Conservation (phyloP, 2,329 filamentous ascomycete species). For the Dothistroma septosporum region DNA sequence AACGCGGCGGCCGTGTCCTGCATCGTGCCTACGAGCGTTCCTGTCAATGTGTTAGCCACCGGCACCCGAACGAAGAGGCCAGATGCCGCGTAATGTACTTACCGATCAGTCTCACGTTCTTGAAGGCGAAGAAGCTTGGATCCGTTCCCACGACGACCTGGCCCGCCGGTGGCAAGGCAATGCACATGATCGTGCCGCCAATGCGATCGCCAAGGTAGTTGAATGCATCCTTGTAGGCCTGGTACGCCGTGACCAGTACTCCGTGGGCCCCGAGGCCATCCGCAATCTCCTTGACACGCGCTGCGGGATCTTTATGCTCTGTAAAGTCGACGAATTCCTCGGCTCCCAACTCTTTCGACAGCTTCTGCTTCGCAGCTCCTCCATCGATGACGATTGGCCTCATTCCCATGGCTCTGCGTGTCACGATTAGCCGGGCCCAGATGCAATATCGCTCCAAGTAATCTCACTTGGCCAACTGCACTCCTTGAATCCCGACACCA, state of each 20-base stretch:
- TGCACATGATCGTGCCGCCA: constrained; percentile 52
- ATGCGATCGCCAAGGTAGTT: constrained; percentile 45
- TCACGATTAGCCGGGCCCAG: not conserved
- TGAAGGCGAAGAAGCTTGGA: constrained; percentile 35
- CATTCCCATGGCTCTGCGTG: constrained; percentile 50
- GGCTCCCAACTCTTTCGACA: constrained; percentile 50
- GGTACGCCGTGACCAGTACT: constrained; percentile 37
- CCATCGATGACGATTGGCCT: constrained; percentile 54
- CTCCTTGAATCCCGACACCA: constrained; percentile 56
- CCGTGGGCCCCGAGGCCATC: constrained; percentile 48
- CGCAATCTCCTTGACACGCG: constrained; percentile 45
- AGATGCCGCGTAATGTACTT: not conserved
- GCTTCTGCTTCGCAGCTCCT: constrained; percentile 45
- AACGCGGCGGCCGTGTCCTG: constrained; percentile 46
- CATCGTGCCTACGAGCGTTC: constrained; percentile 46
- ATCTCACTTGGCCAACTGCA: constrained; percentile 35
- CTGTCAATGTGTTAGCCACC: constrained; percentile 24
- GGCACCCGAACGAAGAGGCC: not conserved
- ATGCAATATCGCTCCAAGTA: not conserved
- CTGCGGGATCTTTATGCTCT: constrained; percentile 37
- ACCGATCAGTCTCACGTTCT: constrained; percentile 20
- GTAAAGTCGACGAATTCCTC: constrained; percentile 56
- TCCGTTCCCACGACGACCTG: constrained; percentile 34
- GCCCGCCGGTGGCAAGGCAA: constrained; percentile 37
- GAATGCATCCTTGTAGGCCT: constrained; percentile 40